Evolutionary conservation across 2,329 filamentous ascomycete genomes (phyloP), one percentile per base, ranked within the genome.

Genomic region (Ophiostoma himal-ulmi): DNA sequence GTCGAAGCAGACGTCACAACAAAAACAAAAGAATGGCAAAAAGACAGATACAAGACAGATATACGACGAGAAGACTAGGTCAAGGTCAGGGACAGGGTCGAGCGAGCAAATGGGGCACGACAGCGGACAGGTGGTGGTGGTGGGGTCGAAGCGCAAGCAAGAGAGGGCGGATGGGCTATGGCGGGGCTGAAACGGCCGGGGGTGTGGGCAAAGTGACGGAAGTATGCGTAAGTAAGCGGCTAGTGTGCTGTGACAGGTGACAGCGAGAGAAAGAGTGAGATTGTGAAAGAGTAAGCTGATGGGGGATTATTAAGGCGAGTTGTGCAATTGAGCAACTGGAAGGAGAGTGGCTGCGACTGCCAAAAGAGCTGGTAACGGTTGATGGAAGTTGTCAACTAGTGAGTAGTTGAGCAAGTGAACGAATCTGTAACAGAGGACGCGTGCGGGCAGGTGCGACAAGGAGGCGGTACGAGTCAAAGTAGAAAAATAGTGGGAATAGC

Each of bases 181-280:
- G 68, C 60, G 68, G 68, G 68, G 68, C 68, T 69, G 68, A 69
- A 30, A 65, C 54, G 68, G 68, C 54, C 39, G 54, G 68, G 68
- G 65, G 39, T 67, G 57, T 62, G 57, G 57, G 57, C 57, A 62
- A 60, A 62, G 57, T 36, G 57, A 62, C 57, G 57, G 26, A 62
- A 62, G 57, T 62, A 20, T 62, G 60, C 8, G 20, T 44, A 52
- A 52, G 39, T 52, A 52, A 67, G 66, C 66, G 34, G 62, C 26
- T 30, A 44, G 66, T 67, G 39, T 20, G 44, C 44, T 48, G 44
- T 30, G n/a, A 22, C 65, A 44, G 65, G 65, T 13, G 57, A 34
- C 4, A 3, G 26, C 14, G 57, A 2, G 52, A 62, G 26, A 14
- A 30, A 26, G 26, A 62, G 57, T 62, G 26, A 62, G 57, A 57